A percentile compares a stretch with the other conserved stretches of the same genome.
Evolutionary conservation across 352 stramenopile genomes (phyloP).

Genomic region (Globisporangium nodosum): DNA sequence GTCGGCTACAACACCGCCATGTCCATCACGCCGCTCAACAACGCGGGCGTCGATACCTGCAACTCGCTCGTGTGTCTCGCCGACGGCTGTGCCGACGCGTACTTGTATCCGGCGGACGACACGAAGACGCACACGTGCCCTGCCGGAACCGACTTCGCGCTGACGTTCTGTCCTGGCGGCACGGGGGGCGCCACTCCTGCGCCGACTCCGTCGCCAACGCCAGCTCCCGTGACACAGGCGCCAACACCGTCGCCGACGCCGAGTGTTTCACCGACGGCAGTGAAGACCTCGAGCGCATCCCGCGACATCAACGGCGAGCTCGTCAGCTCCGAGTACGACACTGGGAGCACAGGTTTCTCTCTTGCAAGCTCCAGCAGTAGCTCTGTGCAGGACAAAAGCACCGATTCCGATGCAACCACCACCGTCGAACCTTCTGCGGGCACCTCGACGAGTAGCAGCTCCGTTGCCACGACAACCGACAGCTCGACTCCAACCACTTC

Average conservation of each 20-base stretch:
- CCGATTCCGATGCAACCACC: neutral
- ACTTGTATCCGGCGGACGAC: conserved; percentile 67
- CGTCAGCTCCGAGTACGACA: conserved; percentile 3
- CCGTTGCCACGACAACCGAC: neutral
- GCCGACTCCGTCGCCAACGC: conserved; percentile 15
- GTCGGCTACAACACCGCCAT: conserved; percentile 62
- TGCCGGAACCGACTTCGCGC: conserved; percentile 36
- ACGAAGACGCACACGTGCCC: conserved; percentile 62
- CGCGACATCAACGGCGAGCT: conserved; percentile 20
- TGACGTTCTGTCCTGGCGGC: conserved; percentile 55
- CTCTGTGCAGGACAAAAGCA: too few species aligned
- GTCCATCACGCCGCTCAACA: conserved; percentile 36
- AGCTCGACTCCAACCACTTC: neutral
- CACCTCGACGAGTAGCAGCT: neutral
- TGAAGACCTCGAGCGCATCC: conserved; percentile 22
- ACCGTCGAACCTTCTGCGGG: neutral
- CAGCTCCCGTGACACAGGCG: neutral
- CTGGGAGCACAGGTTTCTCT: too few species aligned
- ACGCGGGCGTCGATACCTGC: conserved; percentile 28
- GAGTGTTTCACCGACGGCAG: conserved; percentile 11
- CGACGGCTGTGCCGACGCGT: conserved; percentile 53
- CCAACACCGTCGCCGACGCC: conserved; percentile 1
- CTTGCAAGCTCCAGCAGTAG: neutral
- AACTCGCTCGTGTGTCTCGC: conserved; percentile 39
- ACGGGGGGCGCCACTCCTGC: conserved; percentile 19